Conservation (phyloP, 164 flowering plant genomes). For the Dillenia turbinata region DNA sequence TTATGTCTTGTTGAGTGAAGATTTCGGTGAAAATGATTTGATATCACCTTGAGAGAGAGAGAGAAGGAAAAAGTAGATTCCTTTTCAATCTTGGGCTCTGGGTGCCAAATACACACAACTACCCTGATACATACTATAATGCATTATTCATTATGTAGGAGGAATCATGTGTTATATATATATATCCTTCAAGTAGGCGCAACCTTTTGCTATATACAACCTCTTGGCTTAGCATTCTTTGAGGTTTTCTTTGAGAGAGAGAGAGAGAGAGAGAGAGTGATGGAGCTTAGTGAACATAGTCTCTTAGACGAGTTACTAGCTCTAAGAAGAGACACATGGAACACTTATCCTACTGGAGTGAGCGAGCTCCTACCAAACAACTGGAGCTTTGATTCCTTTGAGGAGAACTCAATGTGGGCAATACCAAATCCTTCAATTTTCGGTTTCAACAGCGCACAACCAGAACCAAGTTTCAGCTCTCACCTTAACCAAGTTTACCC, state of each 20-base stretch:
- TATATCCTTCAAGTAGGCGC: constrained; percentile 23
- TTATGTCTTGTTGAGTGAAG: constrained; percentile 21
- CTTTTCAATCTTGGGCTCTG: constrained; percentile 22
- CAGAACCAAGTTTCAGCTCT: constrained; percentile 21
- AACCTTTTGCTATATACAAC: constrained; percentile 27
- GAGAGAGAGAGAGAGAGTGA: constrained; percentile 19
- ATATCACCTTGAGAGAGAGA: constrained; percentile 22
- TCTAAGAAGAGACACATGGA: constrained; percentile 46
- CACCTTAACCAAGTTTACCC: constrained; percentile 28
- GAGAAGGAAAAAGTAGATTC: constrained; percentile 26
- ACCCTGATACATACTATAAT: constrained; percentile 17
- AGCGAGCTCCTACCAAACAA: constrained; percentile 31
- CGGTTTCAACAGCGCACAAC: constrained; percentile 19
- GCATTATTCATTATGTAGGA: background rate
- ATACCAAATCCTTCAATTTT: constrained; percentile 32
- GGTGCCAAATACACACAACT: constrained; percentile 1
- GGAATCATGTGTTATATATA: constrained; percentile 1
- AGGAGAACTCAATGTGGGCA: constrained; percentile 30
- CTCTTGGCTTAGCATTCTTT: constrained; percentile 9
- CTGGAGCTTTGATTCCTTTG: constrained; percentile 38
- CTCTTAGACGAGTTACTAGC: constrained; percentile 55
- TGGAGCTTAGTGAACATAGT: constrained; percentile 54
- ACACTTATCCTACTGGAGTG: constrained; percentile 22
- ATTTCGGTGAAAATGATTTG: constrained; percentile 38
- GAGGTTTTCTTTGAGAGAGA: background rate